Base-by-base conservation (phyloP, 1,284 basidiomycete genomes). In the Cutaneotrichosporon arboriforme region DNA sequence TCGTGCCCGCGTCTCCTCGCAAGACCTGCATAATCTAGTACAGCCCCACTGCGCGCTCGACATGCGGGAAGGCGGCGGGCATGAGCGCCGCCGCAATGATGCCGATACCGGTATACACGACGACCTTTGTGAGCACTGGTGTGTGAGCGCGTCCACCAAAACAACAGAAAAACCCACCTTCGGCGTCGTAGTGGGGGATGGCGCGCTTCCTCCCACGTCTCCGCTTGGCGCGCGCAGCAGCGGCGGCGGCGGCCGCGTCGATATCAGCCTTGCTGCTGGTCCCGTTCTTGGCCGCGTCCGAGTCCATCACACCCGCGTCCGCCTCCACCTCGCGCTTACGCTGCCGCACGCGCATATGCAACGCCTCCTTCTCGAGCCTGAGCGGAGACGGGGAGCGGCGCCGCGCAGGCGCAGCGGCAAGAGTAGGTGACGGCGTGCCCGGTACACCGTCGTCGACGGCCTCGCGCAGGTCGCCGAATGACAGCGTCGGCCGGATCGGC, bases 51-150 rank as follows among this genome's bases (percentile, higher is more conserved):
- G 8, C 13, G 22, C 5, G 17, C 55, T 74, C 87, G 4, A 88
- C 61, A 8, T 81, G 49, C 63, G 85, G 83, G 64, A 90, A 91
- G 63, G 83, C 70, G 15, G 84, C 69, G 0, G 88, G 88, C 31
- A 85, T 75, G 1, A 77, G 69, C 54, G 84, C 82, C 4, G 77
- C 74, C 0, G 84, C 82, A 15, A 92, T 69, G 22, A 87, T 69
- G 0, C 82, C 89, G 55, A 96, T 93, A 0, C 90, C 90, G 47
- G 81, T 81, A 68, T 96, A 97, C 3, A 94, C 91, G 44, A 90
- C 83, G 4, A 93, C 86, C 76, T 93, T 94, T 26, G 91, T 93
- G 58, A 93, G 74, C 8, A 94, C 90, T 90, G 59, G 17, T n/a
- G 13, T 2, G 36, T 50, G 7, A 46, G 46, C 43, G 34, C 2